phyloP scores from a whole-genome alignment of 2,329 filamentous ascomycete species.

The Ophiostoma pallidulum region DNA sequence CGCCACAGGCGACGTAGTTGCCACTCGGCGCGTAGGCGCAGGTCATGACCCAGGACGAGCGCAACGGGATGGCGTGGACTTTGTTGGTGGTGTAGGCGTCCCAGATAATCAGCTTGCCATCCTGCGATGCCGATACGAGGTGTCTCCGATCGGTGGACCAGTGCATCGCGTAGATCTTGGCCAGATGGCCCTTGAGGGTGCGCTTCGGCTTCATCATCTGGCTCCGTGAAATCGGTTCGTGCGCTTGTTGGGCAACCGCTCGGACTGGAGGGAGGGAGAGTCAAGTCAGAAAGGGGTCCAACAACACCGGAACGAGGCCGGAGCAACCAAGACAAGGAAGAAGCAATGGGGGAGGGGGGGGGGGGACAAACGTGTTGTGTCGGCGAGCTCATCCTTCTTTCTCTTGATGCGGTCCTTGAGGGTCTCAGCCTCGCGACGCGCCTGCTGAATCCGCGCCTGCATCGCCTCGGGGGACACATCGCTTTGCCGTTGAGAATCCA shows the following conservation, averaged over 20 bases:
- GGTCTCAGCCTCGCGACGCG: conserved; percentile 93
- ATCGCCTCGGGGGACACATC: conserved; percentile 67
- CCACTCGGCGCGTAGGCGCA: conserved; percentile 97
- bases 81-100: conserved; percentile 99
- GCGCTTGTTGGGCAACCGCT: conserved; percentile 83
- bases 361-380: conserved; percentile 78
- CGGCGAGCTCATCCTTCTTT: conserved; percentile 98
- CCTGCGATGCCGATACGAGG: conserved; percentile 94
- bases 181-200: conserved; percentile 92
- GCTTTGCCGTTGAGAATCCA: conserved; percentile 49
- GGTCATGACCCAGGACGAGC: conserved; percentile 99
- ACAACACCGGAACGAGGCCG: background rate
- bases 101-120: conserved; percentile 99
- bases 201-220: conserved; percentile 94
- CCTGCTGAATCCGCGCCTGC: conserved; percentile 86
- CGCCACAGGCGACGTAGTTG: conserved; percentile 97
- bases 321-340: background rate
- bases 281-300: conserved; percentile 14
- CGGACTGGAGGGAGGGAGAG: conserved; percentile 52
- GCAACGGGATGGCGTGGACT: conserved; percentile 92
- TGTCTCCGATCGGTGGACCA: conserved; percentile 98
- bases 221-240: conserved; percentile 85
- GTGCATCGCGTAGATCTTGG: conserved; percentile 99
- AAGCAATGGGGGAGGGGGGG: conserved; percentile 6
- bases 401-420: conserved; percentile 98